Evolutionary conservation across 176 grass and related monocot species (phyloP).

Genomic region (Aegilops longissima): DNA sequence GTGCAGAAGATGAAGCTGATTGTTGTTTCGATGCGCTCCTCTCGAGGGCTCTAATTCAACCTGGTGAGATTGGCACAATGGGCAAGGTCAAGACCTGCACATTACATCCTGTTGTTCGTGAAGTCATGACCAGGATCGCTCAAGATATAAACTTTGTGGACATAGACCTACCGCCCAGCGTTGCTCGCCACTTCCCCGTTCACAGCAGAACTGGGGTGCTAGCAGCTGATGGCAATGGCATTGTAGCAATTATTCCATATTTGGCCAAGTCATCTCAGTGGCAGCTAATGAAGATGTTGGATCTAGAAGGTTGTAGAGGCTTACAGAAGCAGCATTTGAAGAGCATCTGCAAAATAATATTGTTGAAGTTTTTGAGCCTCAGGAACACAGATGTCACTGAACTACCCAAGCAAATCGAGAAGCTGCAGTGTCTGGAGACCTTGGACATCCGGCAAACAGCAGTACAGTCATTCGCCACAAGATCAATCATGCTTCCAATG

Average conservation of each 20-base stretch:
- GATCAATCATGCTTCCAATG: background rate
- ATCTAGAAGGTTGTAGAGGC: constrained; percentile 7
- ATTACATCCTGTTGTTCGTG: background rate
- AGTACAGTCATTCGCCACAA: background rate
- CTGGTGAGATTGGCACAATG: background rate
- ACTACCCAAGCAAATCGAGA: no score
- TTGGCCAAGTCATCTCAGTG: background rate
- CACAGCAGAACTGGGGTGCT: background rate
- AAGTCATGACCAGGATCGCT: background rate
- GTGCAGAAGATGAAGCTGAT: background rate
- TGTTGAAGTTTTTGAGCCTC: background rate
- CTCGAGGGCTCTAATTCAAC: background rate
- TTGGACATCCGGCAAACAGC: constrained; percentile 35
- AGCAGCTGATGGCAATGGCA: background rate
- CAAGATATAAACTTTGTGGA: background rate
- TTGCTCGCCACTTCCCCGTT: background rate
- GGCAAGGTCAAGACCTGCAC: constrained; percentile 17
- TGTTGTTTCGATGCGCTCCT: background rate
- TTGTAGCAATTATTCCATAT: background rate
- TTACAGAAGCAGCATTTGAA: background rate
- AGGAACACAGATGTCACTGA: constrained; percentile 5
- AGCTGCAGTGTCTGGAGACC: background rate
- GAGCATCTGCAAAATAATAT: constrained; percentile 18
- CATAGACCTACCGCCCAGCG: background rate
- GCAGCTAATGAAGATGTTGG: constrained; percentile 20